Base-by-base conservation (phyloP, 441 rosid genomes). In the Populus trichocarpa region DNA sequence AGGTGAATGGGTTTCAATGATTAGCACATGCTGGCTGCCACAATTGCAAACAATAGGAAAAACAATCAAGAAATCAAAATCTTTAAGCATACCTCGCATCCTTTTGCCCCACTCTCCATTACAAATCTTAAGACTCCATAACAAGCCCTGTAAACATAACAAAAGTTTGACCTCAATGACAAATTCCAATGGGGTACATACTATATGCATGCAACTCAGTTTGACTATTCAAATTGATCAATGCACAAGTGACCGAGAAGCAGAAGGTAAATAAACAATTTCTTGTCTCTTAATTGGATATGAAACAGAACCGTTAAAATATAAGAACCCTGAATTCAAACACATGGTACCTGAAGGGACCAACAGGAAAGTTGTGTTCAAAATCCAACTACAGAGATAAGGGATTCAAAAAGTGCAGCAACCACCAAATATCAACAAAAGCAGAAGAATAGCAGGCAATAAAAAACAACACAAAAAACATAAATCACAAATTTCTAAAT, bases 91-190 rank as follows among this genome's bases (percentile, higher is more conserved):
- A 91, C 95, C 95, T 91, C 95, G 14, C 93, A 90, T 28, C 95
- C 95, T 83, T 91, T 89, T 3, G 93, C 95, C 28, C 95, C 95
- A 70, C 90, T 90, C 72, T 91, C 93, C 95, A 91, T 91, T 66
- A 91, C 81, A 70, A 85, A 90, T 63, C 96, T 86, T 81, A 91
- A 69, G 11, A 91, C 96, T 83, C 93, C 96, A 82, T 90, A 90
- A 70, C 96, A 90, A 10, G 93, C 92, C 87, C 93, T 91, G 13
- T 6, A 74, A 20, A 46, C 3, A 30, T 2, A 10, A 1, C 75
- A 2, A 50, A 4, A 70, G 9, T 0, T 6, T 1, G 18, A 22
- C 16, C 7, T 66, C 35, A 13, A 12, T 16, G 0, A 23, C 16
- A 66, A 22, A 23, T 16, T 23, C 35, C 10, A 28, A 28, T 9